These are phyloP conservation scores for Cercophora newfieldiana DNA, from an alignment of 495 filamentous ascomycete genomes.

Conservation along the genomic window DNA sequence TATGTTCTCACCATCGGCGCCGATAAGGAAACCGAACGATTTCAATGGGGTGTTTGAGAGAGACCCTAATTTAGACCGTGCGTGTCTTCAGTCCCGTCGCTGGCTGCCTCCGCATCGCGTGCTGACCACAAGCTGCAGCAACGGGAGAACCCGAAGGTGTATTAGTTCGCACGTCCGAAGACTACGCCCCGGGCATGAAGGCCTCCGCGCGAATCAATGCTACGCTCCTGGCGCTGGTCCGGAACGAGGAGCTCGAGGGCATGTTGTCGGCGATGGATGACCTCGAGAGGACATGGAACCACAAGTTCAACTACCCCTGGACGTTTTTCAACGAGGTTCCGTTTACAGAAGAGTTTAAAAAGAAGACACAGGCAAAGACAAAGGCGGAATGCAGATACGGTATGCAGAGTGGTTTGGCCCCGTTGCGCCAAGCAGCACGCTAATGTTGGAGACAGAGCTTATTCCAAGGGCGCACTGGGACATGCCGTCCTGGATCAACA, in stretches of 20 bases:
- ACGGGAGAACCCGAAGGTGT: constrained; percentile 79
- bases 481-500: constrained; percentile 86
- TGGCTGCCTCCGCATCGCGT: neutral
- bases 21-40: constrained; percentile 34
- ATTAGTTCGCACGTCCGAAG: constrained; percentile 67
- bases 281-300: constrained; percentile 93
- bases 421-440: neutral
- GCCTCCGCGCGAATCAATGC: constrained; percentile 85
- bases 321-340: constrained; percentile 97
- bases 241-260: constrained; percentile 82
- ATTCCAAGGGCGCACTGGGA: constrained; percentile 96
- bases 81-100: constrained; percentile 27
- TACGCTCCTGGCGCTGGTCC: constrained; percentile 88
- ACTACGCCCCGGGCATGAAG: constrained; percentile 69
- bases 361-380: constrained; percentile 69
- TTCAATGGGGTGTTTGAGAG: constrained; percentile 56
- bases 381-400: constrained; percentile 85
- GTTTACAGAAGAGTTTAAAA: constrained; percentile 92
- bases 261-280: constrained; percentile 87
- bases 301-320: constrained; percentile 99
- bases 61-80: constrained; percentile 85
- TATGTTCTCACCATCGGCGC: constrained; percentile 54
- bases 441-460: constrained; percentile 55
- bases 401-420: constrained; percentile 38
- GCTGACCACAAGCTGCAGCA: constrained; percentile 48